Percentiles rank a stretch among this genome's conserved stretches.
Conservation (phyloP, 2,329 filamentous ascomycete species). For the Pseudogymnoascus sp. region DNA sequence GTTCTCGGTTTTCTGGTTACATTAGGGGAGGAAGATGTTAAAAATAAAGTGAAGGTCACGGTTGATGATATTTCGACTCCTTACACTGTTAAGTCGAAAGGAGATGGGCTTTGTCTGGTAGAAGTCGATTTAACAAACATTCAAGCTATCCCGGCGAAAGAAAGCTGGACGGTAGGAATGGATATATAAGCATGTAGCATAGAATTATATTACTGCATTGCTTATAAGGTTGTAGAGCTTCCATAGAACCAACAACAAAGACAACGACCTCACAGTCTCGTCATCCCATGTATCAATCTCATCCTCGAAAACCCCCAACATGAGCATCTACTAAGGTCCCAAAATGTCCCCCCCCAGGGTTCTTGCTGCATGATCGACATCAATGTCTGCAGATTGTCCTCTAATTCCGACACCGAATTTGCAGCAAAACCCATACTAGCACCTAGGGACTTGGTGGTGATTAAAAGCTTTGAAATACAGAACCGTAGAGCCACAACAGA, state of each 20-base stretch:
- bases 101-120: neutral
- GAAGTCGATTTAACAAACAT: neutral
- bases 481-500: constrained; percentile 30
- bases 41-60: neutral
- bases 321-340: no score
- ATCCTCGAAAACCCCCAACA: no score
- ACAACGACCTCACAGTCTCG: no score
- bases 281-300: no score
- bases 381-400: neutral
- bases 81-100: neutral
- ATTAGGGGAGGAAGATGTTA: neutral
- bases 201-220: neutral
- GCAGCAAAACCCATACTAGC: neutral
- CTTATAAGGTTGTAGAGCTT: no score
- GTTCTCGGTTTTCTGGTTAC: neutral
- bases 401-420: neutral
- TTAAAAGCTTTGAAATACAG: constrained; percentile 20
- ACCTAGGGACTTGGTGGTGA: neutral
- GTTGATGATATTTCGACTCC: neutral
- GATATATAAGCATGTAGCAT: neutral
- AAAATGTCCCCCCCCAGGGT: no score
- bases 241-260: no score
- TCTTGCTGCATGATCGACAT: neutral
- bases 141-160: neutral
- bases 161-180: neutral